A percentile compares a stretch with the other conserved stretches of the same genome.
phyloP scores from a whole-genome alignment of 495 filamentous ascomycete species.

The Zalerion maritima region DNA sequence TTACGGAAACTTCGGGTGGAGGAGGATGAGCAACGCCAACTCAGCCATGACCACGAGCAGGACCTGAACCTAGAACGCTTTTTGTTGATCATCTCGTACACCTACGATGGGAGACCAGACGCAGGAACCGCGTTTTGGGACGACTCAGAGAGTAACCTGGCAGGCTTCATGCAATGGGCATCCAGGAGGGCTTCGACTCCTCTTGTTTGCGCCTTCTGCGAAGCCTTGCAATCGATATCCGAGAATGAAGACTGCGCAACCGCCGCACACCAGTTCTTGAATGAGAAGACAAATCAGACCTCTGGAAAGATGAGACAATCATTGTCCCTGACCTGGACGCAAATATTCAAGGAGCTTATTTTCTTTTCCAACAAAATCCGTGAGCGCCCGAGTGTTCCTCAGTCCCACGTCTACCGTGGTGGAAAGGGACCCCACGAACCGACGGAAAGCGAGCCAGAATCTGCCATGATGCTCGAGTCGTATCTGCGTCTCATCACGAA shows the following conservation, averaged over 20 bases:
- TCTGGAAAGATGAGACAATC: slow-evolving; percentile 63
- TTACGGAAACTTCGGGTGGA: slow-evolving; percentile 73
- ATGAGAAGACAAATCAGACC: slow-evolving; percentile 65
- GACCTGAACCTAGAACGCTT: slow-evolving; percentile 80
- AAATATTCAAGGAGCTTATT: slow-evolving; percentile 80
- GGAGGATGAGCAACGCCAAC: slow-evolving; percentile 71
- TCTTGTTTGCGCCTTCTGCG: slow-evolving; percentile 85
- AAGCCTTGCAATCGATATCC: slow-evolving; percentile 79
- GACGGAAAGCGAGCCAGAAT: slow-evolving; percentile 67
- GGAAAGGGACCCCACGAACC: slow-evolving; percentile 38
- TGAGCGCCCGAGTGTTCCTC: slow-evolving; percentile 42
- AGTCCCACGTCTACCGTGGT: slow-evolving; percentile 38
- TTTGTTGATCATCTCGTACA: slow-evolving; percentile 77
- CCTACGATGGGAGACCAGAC: slow-evolving; percentile 71
- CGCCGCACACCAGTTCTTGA: slow-evolving; percentile 71
- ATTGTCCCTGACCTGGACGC: slow-evolving; percentile 72
- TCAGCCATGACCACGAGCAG: slow-evolving; percentile 58
- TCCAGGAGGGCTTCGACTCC: slow-evolving; percentile 85
- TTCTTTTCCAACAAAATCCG: slow-evolving; percentile 56
- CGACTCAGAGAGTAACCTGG: slow-evolving; percentile 75
- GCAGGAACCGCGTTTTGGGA: slow-evolving; percentile 79
- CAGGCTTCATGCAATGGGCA: slow-evolving; percentile 91
- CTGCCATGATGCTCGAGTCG: slow-evolving; percentile 79
- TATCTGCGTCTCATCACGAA: slow-evolving; percentile 79
- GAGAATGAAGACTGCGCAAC: slow-evolving; percentile 63